phyloP scores from a whole-genome alignment of 305 asterid species.

The Solanum hybrid region DNA sequence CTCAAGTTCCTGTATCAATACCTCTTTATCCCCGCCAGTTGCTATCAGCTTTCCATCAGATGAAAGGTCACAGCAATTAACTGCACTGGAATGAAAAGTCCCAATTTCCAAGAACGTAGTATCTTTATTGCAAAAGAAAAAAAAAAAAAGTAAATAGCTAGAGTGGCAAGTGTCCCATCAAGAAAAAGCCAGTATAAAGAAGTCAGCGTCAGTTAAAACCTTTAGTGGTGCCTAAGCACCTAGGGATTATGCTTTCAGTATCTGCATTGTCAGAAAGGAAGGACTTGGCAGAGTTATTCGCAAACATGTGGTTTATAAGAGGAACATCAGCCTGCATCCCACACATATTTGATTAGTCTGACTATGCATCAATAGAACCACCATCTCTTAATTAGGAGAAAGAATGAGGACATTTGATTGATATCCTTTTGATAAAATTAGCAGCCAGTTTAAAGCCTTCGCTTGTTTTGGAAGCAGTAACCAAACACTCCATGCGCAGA shows the following conservation, averaged over 20 bases:
- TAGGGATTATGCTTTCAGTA: constrained; percentile 1
- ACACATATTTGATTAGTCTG: not conserved
- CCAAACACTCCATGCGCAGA: not conserved
- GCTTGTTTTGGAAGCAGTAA: not conserved
- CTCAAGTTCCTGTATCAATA: not conserved
- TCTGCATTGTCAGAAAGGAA: constrained; percentile 10
- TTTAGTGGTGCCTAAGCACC: constrained; percentile 8
- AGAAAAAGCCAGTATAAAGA: not conserved
- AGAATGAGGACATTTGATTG: not conserved
- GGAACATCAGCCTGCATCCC: constrained; percentile 19
- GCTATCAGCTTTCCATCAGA: constrained; percentile 26
- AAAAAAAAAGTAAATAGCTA: not conserved
- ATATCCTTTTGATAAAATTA: not conserved
- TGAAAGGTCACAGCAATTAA: constrained; percentile 20
- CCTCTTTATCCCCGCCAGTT: constrained; percentile 19
- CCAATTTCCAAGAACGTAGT: constrained; percentile 15
- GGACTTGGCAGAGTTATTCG: constrained; percentile 11
- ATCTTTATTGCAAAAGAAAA: constrained; percentile 7
- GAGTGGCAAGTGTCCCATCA: not conserved
- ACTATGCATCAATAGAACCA: not conserved
- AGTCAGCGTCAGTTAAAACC: constrained; percentile 1
- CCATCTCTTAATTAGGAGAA: not conserved
- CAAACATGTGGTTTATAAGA: constrained; percentile 6
- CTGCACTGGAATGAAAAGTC: constrained; percentile 5
- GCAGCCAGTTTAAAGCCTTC: not conserved